phyloP scores from a whole-genome alignment of 176 grass and related monocot species.

The Rhynchospora breviuscula region DNA sequence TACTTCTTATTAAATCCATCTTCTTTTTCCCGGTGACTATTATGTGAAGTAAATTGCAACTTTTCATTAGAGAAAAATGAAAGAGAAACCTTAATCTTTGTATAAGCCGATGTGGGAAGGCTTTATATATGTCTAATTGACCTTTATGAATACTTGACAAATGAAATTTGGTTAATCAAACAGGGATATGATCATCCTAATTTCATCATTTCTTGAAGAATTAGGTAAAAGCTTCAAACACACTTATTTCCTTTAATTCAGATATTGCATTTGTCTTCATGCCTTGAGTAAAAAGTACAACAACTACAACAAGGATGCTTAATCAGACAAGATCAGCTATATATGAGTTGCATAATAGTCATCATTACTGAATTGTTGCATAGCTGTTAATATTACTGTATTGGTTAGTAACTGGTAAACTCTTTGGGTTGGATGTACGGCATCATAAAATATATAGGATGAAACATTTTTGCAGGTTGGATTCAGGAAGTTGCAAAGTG shows the following conservation, averaged over 20 bases:
- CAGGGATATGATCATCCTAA: background rate
- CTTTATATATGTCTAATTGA: background rate
- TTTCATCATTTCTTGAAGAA: background rate
- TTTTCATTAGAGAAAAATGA: background rate
- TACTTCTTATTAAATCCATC: background rate
- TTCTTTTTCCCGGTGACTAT: background rate
- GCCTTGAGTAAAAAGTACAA: background rate
- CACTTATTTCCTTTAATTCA: background rate
- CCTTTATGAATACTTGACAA: background rate
- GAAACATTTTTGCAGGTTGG: slow-evolving; percentile 59
- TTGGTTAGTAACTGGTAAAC: slow-evolving; percentile 62
- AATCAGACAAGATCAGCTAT: background rate
- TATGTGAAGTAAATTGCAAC: background rate
- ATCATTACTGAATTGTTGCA: slow-evolving; percentile 37
- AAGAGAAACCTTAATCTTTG: background rate
- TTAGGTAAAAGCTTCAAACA: background rate
- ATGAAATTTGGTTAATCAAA: background rate
- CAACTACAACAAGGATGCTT: background rate
- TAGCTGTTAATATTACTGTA: slow-evolving; percentile 46
- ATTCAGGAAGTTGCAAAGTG: slow-evolving; percentile 48
- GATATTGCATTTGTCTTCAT: background rate
- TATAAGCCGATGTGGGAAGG: background rate
- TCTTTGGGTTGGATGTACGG: slow-evolving; percentile 67
- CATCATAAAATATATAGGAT: slow-evolving; percentile 68
- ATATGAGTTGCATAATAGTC: slow-evolving; percentile 30